Conservation (phyloP, 306 rosid genomes). For the Pyrus betulifolia region DNA sequence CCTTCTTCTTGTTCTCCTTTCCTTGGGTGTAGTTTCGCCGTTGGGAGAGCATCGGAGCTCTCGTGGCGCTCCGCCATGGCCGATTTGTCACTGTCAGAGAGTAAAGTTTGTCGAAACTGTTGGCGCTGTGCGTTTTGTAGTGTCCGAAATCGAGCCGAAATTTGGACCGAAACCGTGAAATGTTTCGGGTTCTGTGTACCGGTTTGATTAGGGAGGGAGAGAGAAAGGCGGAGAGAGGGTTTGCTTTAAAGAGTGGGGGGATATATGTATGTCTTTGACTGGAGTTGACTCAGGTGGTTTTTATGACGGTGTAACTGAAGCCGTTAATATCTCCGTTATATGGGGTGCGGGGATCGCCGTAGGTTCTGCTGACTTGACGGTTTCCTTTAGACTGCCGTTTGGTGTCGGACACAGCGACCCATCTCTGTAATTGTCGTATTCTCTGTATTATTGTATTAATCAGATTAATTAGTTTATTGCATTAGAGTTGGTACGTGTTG, state of each 20-base stretch:
- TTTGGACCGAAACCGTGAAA: constrained; percentile 1
- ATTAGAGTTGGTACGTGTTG: too few relatives aligned
- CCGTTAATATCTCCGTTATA: constrained; percentile 34
- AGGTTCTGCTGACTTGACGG: constrained; percentile 15
- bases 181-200: constrained; percentile 27
- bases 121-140: constrained; percentile 17
- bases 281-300: constrained; percentile 59
- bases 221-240: constrained; percentile 13
- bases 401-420: constrained; percentile 14
- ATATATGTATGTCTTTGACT: constrained; percentile 56
- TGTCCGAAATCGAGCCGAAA: constrained; percentile 24
- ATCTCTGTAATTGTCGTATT: neutral
- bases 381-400: constrained; percentile 8
- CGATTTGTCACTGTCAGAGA: constrained; percentile 23
- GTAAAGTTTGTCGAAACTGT: constrained; percentile 32
- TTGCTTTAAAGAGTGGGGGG: constrained; percentile 18
- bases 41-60: constrained; percentile 26
- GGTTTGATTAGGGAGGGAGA: constrained; percentile 26
- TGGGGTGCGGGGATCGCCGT: constrained; percentile 6
- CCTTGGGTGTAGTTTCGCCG: constrained; percentile 11
- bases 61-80: constrained; percentile 45
- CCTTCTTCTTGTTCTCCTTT: constrained; percentile 9
- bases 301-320: constrained; percentile 15
- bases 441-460: too few relatives aligned
- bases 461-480: too few relatives aligned